phyloP scores from a whole-genome alignment of 192 early-diverging fungal genomes.

The Umbelopsis isabellina region DNA sequence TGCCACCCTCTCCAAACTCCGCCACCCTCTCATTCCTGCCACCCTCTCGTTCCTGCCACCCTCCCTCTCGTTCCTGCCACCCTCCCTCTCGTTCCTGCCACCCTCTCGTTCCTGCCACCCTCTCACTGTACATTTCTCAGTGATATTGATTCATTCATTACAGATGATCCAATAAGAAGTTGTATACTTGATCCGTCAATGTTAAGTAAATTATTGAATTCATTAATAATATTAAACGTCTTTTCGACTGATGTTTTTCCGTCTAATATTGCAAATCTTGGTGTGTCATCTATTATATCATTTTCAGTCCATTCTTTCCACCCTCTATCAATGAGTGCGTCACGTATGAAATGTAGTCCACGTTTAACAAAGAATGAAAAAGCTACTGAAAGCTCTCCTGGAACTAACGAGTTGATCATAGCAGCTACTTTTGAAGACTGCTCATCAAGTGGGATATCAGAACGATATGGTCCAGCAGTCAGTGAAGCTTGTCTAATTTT shows the following conservation, averaged over 20 bases:
- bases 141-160: conserved; percentile 27
- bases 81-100: too few species aligned
- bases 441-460: conserved; percentile 22
- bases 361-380: conserved; percentile 28
- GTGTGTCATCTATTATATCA: neutral
- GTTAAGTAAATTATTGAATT: conserved; percentile 23
- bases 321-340: conserved; percentile 10
- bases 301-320: neutral
- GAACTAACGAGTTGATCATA: conserved; percentile 12
- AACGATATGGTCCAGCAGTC: conserved; percentile 4
- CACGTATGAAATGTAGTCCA: conserved; percentile 25
- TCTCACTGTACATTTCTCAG: conserved; percentile 32
- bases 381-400: conserved; percentile 22
- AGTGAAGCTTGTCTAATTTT: conserved; percentile 31
- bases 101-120: too few species aligned
- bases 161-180: conserved; percentile 23
- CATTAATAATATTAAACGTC: conserved; percentile 12
- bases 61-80: too few species aligned
- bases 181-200: conserved; percentile 18
- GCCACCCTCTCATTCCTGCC: too few species aligned
- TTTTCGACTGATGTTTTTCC: conserved; percentile 20
- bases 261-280: conserved; percentile 22
- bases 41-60: too few species aligned
- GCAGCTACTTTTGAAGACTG: conserved; percentile 25
- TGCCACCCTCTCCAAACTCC: too few species aligned